Base-by-base conservation (phyloP, 208 protist species). In the Lotmaria passim region DNA sequence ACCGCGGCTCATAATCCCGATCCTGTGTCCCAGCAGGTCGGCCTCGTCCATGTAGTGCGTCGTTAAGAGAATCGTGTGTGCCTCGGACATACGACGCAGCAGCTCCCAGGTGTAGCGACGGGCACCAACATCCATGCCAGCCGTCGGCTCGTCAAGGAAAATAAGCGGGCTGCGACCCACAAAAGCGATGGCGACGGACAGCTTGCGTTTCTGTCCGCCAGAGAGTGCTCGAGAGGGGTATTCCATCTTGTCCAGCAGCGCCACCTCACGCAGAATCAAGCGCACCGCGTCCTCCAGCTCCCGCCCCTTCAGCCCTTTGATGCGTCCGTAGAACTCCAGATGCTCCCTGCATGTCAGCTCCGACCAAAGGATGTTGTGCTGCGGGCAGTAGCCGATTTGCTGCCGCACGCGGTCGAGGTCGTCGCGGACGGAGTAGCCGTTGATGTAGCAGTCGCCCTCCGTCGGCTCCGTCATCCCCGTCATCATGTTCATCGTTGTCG, bases 21-120 rank as follows among this genome's bases (percentile, higher is more conserved):
- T 96, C n/a, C 81, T 66, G 71, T 98, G 82, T 11, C 87, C 85
- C 24, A 99, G 82, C 24, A 95, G 58, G 31, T 99, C 98, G 1
- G 98, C 98, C 79, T 99, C 98, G 67, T 99, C 98, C 97, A 99
- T 98, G 75, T 88, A 98, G 75, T 98, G 97, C 26, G 95, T 97
- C 52, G 81, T 90, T 38, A 94, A 67, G 17, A 94, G 33, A 39
- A 94, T 93, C 8, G 81, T 96, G 69, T 81, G 86, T 7, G 31
- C 47, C 6, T 66, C 59, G 43, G 71, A 69, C 72, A 88, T 83
- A 19, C 67, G 33, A 0, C 81, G 66, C 66, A 93, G 73, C 36
- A 97, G 68, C 26, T 81, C 78, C 94, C 94, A 98, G 43, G 93
- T 86, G 70, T 87, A 81, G n/a, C 90, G 86, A 2, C 93, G 84